Evolutionary conservation across 2,329 filamentous ascomycete species (phyloP), one percentile per base, ranked within the genome.

Genomic region (Hypoxylon sp.): DNA sequence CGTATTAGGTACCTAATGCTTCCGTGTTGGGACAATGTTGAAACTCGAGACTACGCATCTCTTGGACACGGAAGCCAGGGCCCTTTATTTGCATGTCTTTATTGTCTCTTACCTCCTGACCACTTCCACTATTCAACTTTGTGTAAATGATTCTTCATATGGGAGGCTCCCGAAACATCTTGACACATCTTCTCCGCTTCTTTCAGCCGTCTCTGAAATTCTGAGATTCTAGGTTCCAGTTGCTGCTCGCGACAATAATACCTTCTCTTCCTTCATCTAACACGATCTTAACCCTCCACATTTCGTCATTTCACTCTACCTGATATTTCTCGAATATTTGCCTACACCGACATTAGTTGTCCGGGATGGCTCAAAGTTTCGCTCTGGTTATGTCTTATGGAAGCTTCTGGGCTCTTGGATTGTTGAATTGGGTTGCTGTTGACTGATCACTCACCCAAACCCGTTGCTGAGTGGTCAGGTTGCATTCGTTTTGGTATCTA

Each of bases 61-160:
- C 17, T 41, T 50, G 13, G 4, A 17, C 34, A 48, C 11, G 60
- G 32, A 41, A 14, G 30, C 13, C 25, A 25, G n/a, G 41, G 21
- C 49, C 60, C 51, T 67, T 66, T 64, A 69, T 67, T 9, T 61
- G 17, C 3, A 52, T 10, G 19, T 46, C 46, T 67, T 60, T 67
- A 14, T 49, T 52, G 21, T 36, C 34, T 59, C 36, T 34, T 9
- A 48, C 30, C 11, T 32, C 19, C 13, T 53, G 13, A 23, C 28
- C 57, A 11, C 14, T 60, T 59, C 55, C 23, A n/a, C 30, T 19
- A 17, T 38, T 49, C 19, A 3, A 41, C 43, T 62, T 65, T 59
- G 58, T 57, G 41, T 2, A 38, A 19, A 30, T 41, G 13, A 10
- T 56, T 50, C 38, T 55, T 55, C 19, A 2, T 14, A 25, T 9